A percentile compares a stretch with the other conserved stretches of the same genome.
These are phyloP conservation scores for Warburgia ugandensis DNA, from an alignment of 164 flowering plant species.

Conservation along the genomic window DNA sequence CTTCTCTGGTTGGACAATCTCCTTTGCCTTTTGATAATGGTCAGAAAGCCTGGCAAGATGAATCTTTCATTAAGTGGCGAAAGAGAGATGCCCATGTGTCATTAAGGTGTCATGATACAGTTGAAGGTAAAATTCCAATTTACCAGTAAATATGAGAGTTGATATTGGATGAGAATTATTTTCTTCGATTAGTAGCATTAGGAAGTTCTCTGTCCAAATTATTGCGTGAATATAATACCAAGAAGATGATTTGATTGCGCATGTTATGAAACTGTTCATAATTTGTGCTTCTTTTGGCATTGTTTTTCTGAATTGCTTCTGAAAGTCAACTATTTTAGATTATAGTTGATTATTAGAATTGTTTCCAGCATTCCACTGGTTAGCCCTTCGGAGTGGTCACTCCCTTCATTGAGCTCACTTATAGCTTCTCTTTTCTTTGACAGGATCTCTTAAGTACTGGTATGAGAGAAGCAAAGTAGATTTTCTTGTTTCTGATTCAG, in stretches of 20 bases:
- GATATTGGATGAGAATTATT: background rate
- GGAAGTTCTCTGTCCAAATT: background rate
- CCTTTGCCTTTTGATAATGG: constrained; percentile 32
- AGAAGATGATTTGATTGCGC: too few relatives aligned
- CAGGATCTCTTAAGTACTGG: constrained; percentile 90
- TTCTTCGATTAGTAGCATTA: background rate
- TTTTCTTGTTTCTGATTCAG: constrained; percentile 44
- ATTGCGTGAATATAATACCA: too few relatives aligned
- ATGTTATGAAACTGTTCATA: background rate
- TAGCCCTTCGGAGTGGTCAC: background rate
- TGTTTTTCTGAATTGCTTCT: background rate
- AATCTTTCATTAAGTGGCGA: constrained; percentile 75
- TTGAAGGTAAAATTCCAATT: constrained; percentile 54
- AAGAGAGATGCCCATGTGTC: constrained; percentile 88
- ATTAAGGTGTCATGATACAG: constrained; percentile 71
- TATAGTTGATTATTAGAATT: background rate
- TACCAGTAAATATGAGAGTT: background rate
- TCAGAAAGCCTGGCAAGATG: constrained; percentile 72
- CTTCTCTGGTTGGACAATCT: constrained; percentile 28
- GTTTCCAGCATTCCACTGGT: background rate
- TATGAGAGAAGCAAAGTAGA: constrained; percentile 71
- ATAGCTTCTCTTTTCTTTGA: constrained; percentile 4
- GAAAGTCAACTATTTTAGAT: background rate
- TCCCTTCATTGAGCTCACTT: background rate
- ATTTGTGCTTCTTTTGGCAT: background rate